Evolutionary conservation across 139 green algal genomes (phyloP), one percentile per base, ranked within the genome.

Genomic region (Chlamydomonas incerta): DNA sequence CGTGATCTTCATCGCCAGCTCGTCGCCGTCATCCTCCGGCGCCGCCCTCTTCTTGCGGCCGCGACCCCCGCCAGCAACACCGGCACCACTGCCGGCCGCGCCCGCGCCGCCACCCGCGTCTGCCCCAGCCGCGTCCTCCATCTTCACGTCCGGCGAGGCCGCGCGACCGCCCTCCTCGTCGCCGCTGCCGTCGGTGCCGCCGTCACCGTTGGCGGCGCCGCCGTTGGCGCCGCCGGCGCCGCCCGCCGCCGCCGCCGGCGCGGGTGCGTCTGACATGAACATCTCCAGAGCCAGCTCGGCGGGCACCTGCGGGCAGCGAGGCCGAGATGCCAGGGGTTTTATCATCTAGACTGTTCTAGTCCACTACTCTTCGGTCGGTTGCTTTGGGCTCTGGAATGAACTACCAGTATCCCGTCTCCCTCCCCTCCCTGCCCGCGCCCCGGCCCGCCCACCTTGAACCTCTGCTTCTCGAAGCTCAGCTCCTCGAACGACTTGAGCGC

Each of bases 381-480:
- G n/a, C n/a, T n/a, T n/a, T n/a, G n/a, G n/a, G n/a, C n/a, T n/a
- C n/a, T n/a, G 41, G 41, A 50, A 50, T 50, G 41, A 50, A 50
- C 41, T 50, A 50, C 41, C 41, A n/a, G n/a, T n/a, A n/a, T n/a
- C 41, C 41, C 8, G 6, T 8, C 41, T 50, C 41, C 41, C 41
- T 50, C 41, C 41, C 41, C 41, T 13, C 41, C 41, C 41, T 13
- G 41, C 41, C 41, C 41, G 41, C 41, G 6, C 41, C 41, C 41
- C 41, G 8, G 41, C 41, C 41, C 5, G 41, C 41, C 41, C 41
- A 50, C 79, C 72, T 89, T 89, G 72, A 89, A 89, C 34, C 86
- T 79, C 63, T 75, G 33, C 69, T 87, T 83, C 17, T 86, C 72
- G 28, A 86, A 89, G 21, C 29, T n/a, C 1, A 80, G 14, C 33